Evolutionary conservation across 169 alveolate species (phyloP).

Genomic region (Cryptosporidium ryanae): DNA sequence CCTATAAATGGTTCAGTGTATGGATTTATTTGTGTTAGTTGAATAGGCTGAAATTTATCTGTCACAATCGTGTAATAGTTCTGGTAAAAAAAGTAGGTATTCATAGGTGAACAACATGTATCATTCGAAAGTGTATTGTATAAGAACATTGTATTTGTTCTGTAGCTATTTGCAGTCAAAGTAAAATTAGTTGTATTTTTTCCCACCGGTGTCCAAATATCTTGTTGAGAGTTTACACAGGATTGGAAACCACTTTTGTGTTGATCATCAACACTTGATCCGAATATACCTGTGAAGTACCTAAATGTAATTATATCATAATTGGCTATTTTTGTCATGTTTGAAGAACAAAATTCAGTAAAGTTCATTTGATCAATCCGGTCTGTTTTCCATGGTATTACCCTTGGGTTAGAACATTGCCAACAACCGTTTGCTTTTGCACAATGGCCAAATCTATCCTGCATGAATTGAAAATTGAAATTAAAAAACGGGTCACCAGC

Average conservation of each 20-base stretch:
- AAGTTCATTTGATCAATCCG: constrained; percentile 61
- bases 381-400: constrained; percentile 68
- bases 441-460: constrained; percentile 74
- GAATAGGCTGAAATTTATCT: constrained; percentile 53
- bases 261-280: constrained; percentile 19
- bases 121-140: constrained; percentile 58
- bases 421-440: constrained; percentile 68
- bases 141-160: constrained; percentile 47
- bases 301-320: constrained; percentile 38
- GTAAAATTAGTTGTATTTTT: constrained; percentile 44
- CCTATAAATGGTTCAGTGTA: constrained; percentile 67
- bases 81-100: constrained; percentile 39
- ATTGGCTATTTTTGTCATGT: constrained; percentile 39
- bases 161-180: constrained; percentile 14
- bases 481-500: constrained; percentile 71
- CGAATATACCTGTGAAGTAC: constrained; percentile 16
- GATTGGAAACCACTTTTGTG: constrained; percentile 38
- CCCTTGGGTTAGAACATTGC: constrained; percentile 66
- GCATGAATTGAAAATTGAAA: constrained; percentile 71
- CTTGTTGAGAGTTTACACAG: constrained; percentile 27
- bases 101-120: constrained; percentile 73
- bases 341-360: constrained; percentile 70
- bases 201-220: constrained; percentile 72
- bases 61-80: constrained; percentile 66
- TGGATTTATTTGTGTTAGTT: constrained; percentile 59